Conservation (phyloP, 495 filamentous ascomycete genomes). For the Cetradonia linearis region DNA sequence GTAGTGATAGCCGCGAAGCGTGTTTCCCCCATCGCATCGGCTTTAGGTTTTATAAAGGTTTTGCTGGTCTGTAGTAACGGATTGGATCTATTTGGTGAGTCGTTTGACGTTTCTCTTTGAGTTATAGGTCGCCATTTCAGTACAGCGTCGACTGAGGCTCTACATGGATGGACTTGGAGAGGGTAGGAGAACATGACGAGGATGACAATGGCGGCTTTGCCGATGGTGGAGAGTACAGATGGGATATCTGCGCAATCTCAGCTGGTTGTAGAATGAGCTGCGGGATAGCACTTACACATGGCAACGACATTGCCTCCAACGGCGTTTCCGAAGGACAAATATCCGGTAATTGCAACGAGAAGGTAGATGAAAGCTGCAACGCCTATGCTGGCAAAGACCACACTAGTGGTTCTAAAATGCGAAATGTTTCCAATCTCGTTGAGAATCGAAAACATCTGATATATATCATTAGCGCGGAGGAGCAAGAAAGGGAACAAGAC, state of each 20-base stretch:
- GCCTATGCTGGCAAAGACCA: constrained; percentile 76
- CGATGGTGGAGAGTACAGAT: constrained; percentile 77
- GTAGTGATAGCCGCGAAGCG: constrained; percentile 88
- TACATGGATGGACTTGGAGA: constrained; percentile 87
- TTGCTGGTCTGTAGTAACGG: constrained; percentile 31
- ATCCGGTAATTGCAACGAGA: constrained; percentile 87
- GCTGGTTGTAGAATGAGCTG: constrained; percentile 1
- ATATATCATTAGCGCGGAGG: neutral
- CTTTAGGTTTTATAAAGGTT: constrained; percentile 29
- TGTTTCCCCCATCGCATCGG: constrained; percentile 65
- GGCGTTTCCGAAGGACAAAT: constrained; percentile 82
- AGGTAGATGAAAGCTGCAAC: constrained; percentile 71
- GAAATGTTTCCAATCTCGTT: constrained; percentile 88
- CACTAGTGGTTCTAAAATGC: constrained; percentile 66
- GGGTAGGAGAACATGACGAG: constrained; percentile 97
- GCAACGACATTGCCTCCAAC: constrained; percentile 84
- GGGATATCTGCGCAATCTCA: constrained; percentile 45
- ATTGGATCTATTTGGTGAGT: constrained; percentile 37
- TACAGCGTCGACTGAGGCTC: constrained; percentile 85
- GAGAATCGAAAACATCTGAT: constrained; percentile 93
- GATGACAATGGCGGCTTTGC: constrained; percentile 87
- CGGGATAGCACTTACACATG: constrained; percentile 53
- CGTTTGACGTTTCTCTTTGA: constrained; percentile 33
- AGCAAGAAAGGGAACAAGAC: neutral
- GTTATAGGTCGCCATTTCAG: constrained; percentile 75